Evolutionary conservation across 2,329 filamentous ascomycete species (phyloP).

Genomic region (Ophiobolus disseminans): DNA sequence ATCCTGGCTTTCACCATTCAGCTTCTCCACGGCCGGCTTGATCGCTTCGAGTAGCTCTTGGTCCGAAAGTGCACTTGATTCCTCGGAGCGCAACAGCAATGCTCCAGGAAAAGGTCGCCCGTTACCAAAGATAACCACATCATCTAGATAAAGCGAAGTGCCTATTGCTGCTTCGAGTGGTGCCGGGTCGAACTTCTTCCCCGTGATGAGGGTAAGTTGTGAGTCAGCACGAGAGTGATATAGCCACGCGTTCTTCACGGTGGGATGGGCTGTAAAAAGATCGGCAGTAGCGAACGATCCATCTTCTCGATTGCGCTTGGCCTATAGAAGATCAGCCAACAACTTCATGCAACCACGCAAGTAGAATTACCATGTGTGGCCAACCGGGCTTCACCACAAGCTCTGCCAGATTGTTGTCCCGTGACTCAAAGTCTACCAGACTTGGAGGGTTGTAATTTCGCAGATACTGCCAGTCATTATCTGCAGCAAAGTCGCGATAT

Average conservation of each 20-base stretch:
- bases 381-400: conserved; percentile 63
- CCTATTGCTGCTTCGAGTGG: conserved; percentile 65
- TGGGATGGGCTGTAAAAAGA: conserved; percentile 64
- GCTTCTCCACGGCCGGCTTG: conserved; percentile 53
- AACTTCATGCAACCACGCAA: background rate
- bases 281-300: conserved; percentile 70
- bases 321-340: conserved; percentile 27
- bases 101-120: conserved; percentile 63
- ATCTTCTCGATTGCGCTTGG: conserved; percentile 64
- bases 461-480: conserved; percentile 69
- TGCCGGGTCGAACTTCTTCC: conserved; percentile 73
- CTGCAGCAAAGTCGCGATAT: conserved; percentile 60
- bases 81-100: conserved; percentile 58
- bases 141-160: conserved; percentile 55
- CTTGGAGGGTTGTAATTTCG: conserved; percentile 50
- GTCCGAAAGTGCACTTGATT: conserved; percentile 35
- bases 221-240: conserved; percentile 69
- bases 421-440: conserved; percentile 58
- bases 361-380: conserved; percentile 60
- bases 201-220: conserved; percentile 68
- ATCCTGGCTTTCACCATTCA: conserved; percentile 59
- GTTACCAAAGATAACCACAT: conserved; percentile 69
- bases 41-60: conserved; percentile 52
- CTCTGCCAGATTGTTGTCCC: conserved; percentile 55
- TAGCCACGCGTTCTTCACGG: conserved; percentile 63